phyloP scores from a whole-genome alignment of 1,139 yeast species.

The Arxiozyma telluris region DNA sequence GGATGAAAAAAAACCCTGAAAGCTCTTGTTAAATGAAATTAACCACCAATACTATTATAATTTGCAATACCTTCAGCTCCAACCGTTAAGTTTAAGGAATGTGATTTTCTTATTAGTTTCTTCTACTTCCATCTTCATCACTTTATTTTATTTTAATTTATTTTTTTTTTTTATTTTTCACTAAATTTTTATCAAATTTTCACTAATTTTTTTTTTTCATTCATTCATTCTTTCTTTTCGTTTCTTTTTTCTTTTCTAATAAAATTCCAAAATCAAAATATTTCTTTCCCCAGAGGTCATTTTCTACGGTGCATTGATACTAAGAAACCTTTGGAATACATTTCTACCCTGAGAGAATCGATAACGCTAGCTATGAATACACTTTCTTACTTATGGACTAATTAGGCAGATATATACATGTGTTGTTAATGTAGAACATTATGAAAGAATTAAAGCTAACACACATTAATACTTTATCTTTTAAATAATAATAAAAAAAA shows the following conservation, averaged over 20 bases:
- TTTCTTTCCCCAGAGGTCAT: neutral
- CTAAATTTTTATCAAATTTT: too few relatives aligned
- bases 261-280: too few relatives aligned
- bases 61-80: neutral
- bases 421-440: neutral
- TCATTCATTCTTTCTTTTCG: neutral
- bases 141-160: too few relatives aligned
- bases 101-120: neutral
- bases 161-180: neutral
- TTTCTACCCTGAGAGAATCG: too few relatives aligned
- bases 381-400: neutral
- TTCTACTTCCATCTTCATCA: neutral
- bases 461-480: slow-evolving; percentile 1
- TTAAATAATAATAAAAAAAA: neutral
- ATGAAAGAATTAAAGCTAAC: neutral
- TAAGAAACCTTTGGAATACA: neutral
- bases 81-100: too few relatives aligned
- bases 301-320: neutral
- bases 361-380: neutral
- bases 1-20: too few relatives aligned
- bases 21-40: too few relatives aligned
- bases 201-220: neutral
- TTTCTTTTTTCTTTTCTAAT: too few relatives aligned
- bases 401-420: too few relatives aligned
- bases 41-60: neutral